phyloP scores from a whole-genome alignment of 2,329 filamentous ascomycete species.

The Aspergillus piperis region DNA sequence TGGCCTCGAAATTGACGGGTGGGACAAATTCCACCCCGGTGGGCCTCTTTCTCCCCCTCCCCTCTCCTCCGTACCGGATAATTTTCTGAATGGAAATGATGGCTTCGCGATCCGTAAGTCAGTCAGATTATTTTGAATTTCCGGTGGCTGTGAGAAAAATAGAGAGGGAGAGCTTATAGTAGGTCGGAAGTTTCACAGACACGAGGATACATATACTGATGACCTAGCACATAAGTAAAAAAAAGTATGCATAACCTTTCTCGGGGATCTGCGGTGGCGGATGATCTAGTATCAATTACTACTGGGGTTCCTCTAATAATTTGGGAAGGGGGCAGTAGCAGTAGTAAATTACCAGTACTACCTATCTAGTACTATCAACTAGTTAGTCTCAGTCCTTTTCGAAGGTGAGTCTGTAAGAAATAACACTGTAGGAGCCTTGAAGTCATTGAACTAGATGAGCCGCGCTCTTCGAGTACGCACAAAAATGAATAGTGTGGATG shows the following conservation, averaged over 20 bases:
- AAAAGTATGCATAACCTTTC: neutral
- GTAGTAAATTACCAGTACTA: too few relatives aligned
- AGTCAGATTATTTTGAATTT: neutral
- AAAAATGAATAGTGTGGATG: neutral
- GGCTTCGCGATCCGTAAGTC: neutral
- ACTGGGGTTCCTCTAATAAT: neutral
- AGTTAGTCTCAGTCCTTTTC: neutral
- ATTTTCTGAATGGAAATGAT: neutral
- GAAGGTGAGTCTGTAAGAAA: too few relatives aligned
- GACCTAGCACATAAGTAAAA: neutral
- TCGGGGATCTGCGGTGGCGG: neutral
- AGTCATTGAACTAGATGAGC: neutral
- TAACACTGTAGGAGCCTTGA: neutral
- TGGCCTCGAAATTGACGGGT: conserved; percentile 1
- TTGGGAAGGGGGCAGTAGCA: too few relatives aligned
- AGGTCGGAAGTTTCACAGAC: neutral
- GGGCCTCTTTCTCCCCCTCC: neutral
- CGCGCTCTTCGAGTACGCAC: neutral
- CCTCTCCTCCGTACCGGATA: neutral
- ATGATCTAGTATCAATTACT: neutral
- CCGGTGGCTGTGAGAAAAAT: neutral
- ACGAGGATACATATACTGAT: neutral
- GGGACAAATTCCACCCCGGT: neutral
- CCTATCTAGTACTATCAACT: neutral
- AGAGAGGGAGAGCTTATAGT: neutral